These are phyloP conservation scores for Babesia divergens DNA, from an alignment of 169 alveolate genomes.

Conservation along the genomic window DNA sequence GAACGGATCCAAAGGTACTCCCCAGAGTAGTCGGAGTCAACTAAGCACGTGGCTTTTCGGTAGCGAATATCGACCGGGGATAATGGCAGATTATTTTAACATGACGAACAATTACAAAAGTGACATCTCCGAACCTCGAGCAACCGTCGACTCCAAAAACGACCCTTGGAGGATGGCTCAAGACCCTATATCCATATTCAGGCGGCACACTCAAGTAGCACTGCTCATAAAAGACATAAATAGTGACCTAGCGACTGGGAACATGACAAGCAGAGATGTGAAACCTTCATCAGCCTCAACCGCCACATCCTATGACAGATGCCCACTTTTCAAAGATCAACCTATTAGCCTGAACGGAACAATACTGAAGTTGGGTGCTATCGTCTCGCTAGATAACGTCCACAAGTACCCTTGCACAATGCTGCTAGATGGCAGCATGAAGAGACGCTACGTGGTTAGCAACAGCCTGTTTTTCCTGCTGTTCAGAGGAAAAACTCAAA, in stretches of 20 bases:
- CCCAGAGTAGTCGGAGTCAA: neutral
- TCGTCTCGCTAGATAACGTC: neutral
- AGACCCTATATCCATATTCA: constrained; percentile 1
- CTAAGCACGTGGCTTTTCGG: neutral
- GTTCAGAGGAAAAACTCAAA: neutral
- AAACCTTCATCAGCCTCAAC: neutral
- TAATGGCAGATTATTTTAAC: too few species aligned
- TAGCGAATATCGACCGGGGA: neutral
- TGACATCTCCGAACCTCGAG: too few species aligned
- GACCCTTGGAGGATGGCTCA: neutral
- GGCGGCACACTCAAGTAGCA: constrained; percentile 22
- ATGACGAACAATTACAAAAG: too few species aligned
- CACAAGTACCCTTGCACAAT: constrained; percentile 11
- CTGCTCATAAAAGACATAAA: neutral
- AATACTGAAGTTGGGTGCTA: constrained; percentile 8
- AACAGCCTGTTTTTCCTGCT: constrained; percentile 7
- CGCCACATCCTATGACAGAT: neutral
- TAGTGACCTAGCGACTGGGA: neutral
- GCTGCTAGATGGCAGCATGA: neutral
- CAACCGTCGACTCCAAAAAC: too few species aligned
- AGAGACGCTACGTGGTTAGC: constrained; percentile 11
- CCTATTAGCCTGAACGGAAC: constrained; percentile 10
- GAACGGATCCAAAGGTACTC: neutral
- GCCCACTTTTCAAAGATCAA: constrained; percentile 44
- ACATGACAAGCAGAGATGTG: neutral